phyloP scores from a whole-genome alignment of 331 rosid genomes.

The Dryas integrifolia region DNA sequence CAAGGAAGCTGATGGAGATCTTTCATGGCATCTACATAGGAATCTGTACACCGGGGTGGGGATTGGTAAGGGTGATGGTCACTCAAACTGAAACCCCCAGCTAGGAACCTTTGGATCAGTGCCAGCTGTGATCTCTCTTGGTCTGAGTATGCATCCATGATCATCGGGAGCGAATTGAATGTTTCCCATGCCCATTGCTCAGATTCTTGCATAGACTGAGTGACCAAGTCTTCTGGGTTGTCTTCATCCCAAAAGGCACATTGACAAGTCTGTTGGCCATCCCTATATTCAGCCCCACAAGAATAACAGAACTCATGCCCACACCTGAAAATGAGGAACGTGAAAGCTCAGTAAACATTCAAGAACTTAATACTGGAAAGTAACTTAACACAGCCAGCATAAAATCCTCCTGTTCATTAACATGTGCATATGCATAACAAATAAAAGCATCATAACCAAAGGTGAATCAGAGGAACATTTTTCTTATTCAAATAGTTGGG shows the following conservation, averaged over 20 bases:
- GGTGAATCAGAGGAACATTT: not conserved
- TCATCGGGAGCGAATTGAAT: constrained; percentile 74
- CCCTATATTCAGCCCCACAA: constrained; percentile 71
- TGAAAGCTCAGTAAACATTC: not conserved
- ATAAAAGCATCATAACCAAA: not conserved
- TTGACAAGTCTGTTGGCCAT: constrained; percentile 70
- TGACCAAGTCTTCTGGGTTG: constrained; percentile 49
- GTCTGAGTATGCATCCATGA: constrained; percentile 81
- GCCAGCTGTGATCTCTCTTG: constrained; percentile 90
- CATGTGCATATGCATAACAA: not conserved
- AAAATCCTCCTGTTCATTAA: not conserved
- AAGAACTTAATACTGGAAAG: not conserved
- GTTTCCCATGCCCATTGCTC: constrained; percentile 99
- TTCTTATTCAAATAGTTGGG: not conserved
- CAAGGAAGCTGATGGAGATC: constrained; percentile 98
- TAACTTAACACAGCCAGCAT: not conserved
- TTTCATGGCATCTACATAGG: constrained; percentile 76
- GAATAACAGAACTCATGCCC: constrained; percentile 92
- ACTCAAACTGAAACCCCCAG: constrained; percentile 77
- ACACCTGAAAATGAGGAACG: constrained; percentile 52
- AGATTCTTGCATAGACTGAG: constrained; percentile 82
- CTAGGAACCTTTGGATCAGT: constrained; percentile 78
- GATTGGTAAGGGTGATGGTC: constrained; percentile 84
- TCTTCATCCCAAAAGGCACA: constrained; percentile 88
- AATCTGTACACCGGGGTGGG: constrained; percentile 85